These are phyloP conservation scores for Rhododendron simsii DNA, from an alignment of 148 eudicot species.

Conservation along the genomic window DNA sequence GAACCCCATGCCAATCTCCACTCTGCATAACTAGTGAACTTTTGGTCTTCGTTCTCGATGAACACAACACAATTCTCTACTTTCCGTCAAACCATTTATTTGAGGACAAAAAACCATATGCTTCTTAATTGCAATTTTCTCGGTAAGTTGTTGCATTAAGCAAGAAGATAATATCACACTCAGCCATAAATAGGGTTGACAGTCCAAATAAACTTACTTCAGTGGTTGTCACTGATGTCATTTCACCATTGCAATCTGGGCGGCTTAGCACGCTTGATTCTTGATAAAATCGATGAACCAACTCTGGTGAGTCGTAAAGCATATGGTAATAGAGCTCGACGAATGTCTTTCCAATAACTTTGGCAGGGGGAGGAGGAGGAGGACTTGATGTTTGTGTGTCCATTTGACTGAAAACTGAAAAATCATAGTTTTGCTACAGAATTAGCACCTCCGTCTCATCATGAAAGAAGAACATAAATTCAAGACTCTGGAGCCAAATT, in stretches of 20 bases:
- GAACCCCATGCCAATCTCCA: background rate
- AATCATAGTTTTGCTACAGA: conserved; percentile 1
- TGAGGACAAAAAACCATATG: background rate
- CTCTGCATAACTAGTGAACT: background rate
- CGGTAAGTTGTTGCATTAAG: background rate
- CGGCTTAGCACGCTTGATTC: conserved; percentile 65
- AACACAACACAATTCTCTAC: background rate
- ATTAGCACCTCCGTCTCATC: background rate
- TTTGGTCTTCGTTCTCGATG: background rate
- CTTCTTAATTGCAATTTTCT: background rate
- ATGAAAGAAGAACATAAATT: background rate
- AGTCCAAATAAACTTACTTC: conserved; percentile 39
- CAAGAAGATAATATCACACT: background rate
- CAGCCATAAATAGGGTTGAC: background rate
- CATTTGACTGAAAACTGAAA: conserved; percentile 25
- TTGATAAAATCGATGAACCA: conserved; percentile 61
- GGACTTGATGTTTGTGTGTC: conserved; percentile 28
- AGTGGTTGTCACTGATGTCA: conserved; percentile 58
- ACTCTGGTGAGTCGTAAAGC: conserved; percentile 61
- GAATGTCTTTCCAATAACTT: conserved; percentile 71
- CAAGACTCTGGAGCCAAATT: background rate
- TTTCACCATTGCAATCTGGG: conserved; percentile 47
- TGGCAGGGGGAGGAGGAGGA: conserved; percentile 34
- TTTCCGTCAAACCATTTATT: too few relatives aligned
- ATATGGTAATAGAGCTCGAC: conserved; percentile 73